phyloP scores from a whole-genome alignment of 2,329 filamentous ascomycete species.

The Penicillium brevicompactum region DNA sequence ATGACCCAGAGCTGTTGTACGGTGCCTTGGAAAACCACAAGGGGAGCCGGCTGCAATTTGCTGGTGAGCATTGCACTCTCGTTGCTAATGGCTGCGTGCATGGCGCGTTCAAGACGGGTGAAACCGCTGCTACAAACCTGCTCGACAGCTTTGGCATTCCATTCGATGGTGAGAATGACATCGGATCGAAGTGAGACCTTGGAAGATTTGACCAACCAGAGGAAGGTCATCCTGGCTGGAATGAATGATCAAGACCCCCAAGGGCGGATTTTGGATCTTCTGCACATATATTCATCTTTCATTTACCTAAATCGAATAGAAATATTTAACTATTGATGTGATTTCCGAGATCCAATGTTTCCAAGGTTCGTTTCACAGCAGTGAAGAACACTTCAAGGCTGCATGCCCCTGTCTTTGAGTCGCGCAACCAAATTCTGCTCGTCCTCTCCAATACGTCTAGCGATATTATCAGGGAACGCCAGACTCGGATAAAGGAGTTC shows the following conservation, averaged over 20 bases:
- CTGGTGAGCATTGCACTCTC: slow-evolving; percentile 45
- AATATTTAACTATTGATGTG: too few species aligned
- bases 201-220: too few species aligned
- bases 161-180: neutral
- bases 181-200: neutral
- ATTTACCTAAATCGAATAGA: too few species aligned
- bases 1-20: slow-evolving; percentile 42
- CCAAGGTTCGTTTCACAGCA: too few species aligned
- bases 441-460: neutral
- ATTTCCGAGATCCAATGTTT: too few species aligned
- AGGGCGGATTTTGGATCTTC: too few species aligned
- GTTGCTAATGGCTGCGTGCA: slow-evolving; percentile 49
- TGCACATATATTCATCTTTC: too few species aligned
- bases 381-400: neutral
- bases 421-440: neutral
- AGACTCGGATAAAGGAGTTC: neutral
- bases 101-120: slow-evolving; percentile 48
- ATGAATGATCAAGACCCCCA: too few species aligned
- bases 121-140: slow-evolving; percentile 45
- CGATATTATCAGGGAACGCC: neutral
- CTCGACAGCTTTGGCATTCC: slow-evolving; percentile 38
- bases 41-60: slow-evolving; percentile 43
- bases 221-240: too few species aligned
- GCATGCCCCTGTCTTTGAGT: neutral
- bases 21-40: slow-evolving; percentile 42